Evolutionary conservation across 2,329 filamentous ascomycete genomes (phyloP).

Genomic region (Botryotinia calthae): DNA sequence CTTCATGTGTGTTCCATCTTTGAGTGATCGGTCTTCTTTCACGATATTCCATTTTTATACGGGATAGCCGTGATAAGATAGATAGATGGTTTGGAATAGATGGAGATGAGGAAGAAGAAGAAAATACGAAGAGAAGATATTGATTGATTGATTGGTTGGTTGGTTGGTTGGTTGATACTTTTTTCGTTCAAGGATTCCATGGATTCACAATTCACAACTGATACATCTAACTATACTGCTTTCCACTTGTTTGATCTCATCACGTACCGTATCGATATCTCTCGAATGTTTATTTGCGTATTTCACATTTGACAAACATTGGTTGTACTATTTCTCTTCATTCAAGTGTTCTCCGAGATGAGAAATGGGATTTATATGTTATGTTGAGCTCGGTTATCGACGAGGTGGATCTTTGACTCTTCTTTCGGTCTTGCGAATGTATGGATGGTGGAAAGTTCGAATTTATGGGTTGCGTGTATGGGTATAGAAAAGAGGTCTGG

Average conservation of each 20-base stretch:
- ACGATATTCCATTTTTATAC: too few relatives aligned
- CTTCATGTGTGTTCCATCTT: too few relatives aligned
- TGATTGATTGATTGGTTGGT: too few relatives aligned
- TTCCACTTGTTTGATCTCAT: background rate
- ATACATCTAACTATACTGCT: background rate
- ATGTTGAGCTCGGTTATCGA: background rate
- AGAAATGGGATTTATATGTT: too few relatives aligned
- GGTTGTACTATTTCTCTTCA: background rate
- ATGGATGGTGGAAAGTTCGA: background rate
- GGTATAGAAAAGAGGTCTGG: background rate
- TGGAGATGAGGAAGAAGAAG: too few relatives aligned
- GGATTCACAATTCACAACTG: background rate
- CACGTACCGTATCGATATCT: background rate
- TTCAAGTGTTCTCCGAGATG: background rate
- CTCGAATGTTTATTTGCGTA: background rate
- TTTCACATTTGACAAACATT: background rate
- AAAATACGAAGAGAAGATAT: too few relatives aligned
- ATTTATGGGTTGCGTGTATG: background rate
- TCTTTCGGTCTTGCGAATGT: background rate
- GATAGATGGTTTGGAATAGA: too few relatives aligned
- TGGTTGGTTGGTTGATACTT: too few relatives aligned
- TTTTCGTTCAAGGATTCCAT: too few relatives aligned
- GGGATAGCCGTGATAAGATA: too few relatives aligned
- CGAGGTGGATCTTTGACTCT: background rate
- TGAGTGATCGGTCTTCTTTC: too few relatives aligned